A percentile compares a stretch with the other conserved stretches of the same genome.
Evolutionary conservation across 805 yeast species (phyloP).

Genomic region (Blastobotrys americana): DNA sequence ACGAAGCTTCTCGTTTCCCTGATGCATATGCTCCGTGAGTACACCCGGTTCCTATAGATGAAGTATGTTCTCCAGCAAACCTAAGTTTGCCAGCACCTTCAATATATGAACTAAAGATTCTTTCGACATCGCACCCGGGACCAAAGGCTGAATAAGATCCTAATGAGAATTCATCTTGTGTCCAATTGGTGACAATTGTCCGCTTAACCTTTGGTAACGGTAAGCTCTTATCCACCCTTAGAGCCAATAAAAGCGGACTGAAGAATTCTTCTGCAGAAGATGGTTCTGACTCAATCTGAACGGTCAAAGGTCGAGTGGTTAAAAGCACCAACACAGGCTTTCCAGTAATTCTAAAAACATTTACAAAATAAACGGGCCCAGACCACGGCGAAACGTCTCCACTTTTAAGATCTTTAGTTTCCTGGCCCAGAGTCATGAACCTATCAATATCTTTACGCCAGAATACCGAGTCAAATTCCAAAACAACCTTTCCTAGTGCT

Average conservation of each 20-base stretch:
- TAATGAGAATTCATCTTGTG: slow-evolving; percentile 55
- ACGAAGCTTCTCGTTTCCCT: background rate
- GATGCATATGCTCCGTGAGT: background rate
- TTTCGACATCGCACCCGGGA: background rate
- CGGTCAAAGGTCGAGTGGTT: slow-evolving; percentile 68
- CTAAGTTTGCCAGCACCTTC: background rate
- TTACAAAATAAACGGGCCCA: slow-evolving; percentile 44
- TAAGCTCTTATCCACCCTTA: slow-evolving; percentile 19
- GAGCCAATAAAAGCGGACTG: slow-evolving; percentile 41
- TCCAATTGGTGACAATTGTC: slow-evolving; percentile 55
- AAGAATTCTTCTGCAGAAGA: slow-evolving; percentile 50
- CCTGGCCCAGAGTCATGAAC: slow-evolving; percentile 39
- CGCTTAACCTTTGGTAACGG: slow-evolving; percentile 35
- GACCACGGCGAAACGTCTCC: slow-evolving; percentile 10
- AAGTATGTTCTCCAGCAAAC: background rate
- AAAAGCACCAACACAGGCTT: slow-evolving; percentile 55
- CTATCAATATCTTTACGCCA: slow-evolving; percentile 53
- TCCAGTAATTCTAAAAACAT: slow-evolving; percentile 43
- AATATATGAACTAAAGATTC: background rate
- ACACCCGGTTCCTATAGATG: background rate
- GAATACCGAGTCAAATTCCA: slow-evolving; percentile 56
- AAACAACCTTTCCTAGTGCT: slow-evolving; percentile 61
- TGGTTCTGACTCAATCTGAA: slow-evolving; percentile 45
- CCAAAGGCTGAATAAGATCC: slow-evolving; percentile 67
- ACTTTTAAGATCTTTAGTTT: slow-evolving; percentile 5